Conservation (phyloP, 306 rosid species). For the Sphenostylis stenocarpa region DNA sequence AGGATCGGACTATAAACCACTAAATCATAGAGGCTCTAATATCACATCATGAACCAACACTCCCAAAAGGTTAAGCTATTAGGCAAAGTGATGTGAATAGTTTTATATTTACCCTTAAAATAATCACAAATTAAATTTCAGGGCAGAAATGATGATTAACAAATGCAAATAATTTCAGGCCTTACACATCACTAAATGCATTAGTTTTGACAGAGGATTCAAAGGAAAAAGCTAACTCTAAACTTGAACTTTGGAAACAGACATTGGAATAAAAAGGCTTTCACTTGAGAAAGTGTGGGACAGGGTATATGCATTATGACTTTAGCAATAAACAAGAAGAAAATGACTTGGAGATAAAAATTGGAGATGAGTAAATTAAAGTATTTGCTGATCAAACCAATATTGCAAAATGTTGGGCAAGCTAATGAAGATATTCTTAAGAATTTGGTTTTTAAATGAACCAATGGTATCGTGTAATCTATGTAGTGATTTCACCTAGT, state of each 20-base stretch:
- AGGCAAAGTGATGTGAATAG: not conserved
- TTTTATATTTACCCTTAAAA: too few species aligned
- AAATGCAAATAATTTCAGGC: constrained; percentile 20
- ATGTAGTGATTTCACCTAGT: not conserved
- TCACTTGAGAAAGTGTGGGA: not conserved
- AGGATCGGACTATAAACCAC: not conserved
- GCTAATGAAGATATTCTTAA: not conserved
- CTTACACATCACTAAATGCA: not conserved
- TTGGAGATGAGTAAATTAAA: not conserved
- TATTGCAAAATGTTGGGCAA: not conserved
- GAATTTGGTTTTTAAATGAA: not conserved
- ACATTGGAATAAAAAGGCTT: not conserved
- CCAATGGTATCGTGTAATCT: not conserved
- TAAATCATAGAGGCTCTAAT: not conserved
- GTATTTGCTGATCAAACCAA: not conserved
- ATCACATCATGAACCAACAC: not conserved
- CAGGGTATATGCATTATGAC: not conserved
- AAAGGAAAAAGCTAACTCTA: not conserved
- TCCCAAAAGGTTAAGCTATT: not conserved
- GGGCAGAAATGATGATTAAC: not conserved
- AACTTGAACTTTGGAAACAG: not conserved
- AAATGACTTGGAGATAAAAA: not conserved
- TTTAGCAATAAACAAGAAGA: not conserved
- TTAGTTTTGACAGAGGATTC: not conserved
- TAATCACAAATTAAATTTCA: not conserved